Conservation (phyloP, 495 filamentous ascomycete species). For the Aspergillus sclerotiicarbonarius region DNA sequence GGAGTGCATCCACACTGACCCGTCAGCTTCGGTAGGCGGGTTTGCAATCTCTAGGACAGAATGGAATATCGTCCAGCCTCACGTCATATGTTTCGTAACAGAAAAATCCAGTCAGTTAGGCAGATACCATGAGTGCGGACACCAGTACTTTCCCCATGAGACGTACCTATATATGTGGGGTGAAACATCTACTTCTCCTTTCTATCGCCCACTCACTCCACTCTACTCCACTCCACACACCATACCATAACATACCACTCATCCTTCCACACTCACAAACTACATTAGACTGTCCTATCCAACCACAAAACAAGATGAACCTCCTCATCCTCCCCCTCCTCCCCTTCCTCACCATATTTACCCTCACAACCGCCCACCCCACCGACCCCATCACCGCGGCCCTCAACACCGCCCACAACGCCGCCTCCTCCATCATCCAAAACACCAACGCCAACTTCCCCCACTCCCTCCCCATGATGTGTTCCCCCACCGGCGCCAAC, state of each 20-base stretch:
- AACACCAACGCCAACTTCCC: not conserved
- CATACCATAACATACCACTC: not conserved
- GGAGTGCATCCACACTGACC: not conserved
- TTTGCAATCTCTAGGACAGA: not conserved
- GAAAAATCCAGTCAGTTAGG: too few species aligned
- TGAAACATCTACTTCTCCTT: not conserved
- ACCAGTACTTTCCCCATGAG: too few species aligned
- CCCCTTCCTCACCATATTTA: not conserved
- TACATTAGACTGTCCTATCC: too few species aligned
- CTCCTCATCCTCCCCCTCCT: not conserved
- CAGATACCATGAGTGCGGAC: too few species aligned
- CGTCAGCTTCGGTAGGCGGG: not conserved
- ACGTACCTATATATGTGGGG: too few species aligned
- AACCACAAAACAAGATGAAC: slow-evolving; percentile 1
- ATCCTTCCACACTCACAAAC: not conserved
- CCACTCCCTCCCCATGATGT: not conserved
- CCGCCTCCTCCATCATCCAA: not conserved
- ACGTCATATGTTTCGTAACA: not conserved
- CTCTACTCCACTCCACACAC: not conserved
- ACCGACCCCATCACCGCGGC: not conserved
- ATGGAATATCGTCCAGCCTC: not conserved
- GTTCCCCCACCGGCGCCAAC: not conserved
- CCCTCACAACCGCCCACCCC: not conserved
- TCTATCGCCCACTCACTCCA: not conserved
- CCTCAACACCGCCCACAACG: not conserved